Evolutionary conservation across 768 basidiomycete genomes (phyloP).

Genomic region (Serendipita indica): DNA sequence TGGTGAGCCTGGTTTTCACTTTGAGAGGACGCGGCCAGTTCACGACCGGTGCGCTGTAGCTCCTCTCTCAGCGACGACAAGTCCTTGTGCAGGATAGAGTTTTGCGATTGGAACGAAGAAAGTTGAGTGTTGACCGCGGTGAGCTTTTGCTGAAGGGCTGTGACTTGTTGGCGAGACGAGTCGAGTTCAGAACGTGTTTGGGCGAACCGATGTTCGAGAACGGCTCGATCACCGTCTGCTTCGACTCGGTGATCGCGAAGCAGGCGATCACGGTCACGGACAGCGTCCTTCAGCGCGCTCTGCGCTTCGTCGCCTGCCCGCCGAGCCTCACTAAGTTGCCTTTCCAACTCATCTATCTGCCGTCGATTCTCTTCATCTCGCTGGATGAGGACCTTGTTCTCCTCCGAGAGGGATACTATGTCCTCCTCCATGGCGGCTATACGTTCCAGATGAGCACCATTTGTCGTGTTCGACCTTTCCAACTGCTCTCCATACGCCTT

Average conservation of each 20-base stretch:
- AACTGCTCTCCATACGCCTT: not conserved
- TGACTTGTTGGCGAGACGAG: conserved; percentile 43
- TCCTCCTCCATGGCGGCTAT: not conserved
- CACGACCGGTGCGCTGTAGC: conserved; percentile 52
- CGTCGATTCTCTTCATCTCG: conserved; percentile 48
- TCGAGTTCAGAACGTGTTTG: conserved; percentile 54
- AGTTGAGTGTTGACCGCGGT: conserved; percentile 24
- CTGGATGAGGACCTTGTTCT: conserved; percentile 53
- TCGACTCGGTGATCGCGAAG: conserved; percentile 85
- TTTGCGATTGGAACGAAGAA: not conserved
- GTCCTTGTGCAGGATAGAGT: conserved; percentile 43
- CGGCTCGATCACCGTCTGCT: conserved; percentile 85
- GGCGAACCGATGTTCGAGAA: conserved; percentile 75
- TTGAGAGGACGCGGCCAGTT: conserved; percentile 50
- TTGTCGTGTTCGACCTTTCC: not conserved
- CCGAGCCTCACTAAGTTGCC: conserved; percentile 54
- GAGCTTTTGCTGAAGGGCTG: conserved; percentile 42
- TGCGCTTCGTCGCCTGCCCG: conserved; percentile 60
- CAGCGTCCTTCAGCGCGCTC: conserved; percentile 49
- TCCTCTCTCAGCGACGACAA: conserved; percentile 57
- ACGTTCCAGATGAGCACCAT: not conserved
- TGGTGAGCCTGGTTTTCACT: conserved; percentile 47
- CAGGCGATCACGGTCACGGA: conserved; percentile 41
- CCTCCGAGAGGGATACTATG: conserved; percentile 19
- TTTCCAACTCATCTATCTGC: conserved; percentile 61